phyloP scores from a whole-genome alignment of 2,329 filamentous ascomycete species.

The Sclerotinia trifoliorum region DNA sequence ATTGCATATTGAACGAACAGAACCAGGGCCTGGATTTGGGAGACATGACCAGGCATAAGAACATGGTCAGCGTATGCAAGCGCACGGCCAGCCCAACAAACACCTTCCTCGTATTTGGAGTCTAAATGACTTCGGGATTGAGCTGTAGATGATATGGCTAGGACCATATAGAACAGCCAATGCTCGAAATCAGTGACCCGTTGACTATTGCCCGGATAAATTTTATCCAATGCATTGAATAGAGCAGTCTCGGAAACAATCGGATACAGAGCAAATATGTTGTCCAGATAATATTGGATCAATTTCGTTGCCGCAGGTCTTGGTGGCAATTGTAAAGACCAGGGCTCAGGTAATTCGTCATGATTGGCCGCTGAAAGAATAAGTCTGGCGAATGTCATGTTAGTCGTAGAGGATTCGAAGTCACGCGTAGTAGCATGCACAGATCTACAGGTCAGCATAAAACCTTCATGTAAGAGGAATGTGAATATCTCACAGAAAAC shows the following conservation, averaged over 20 bases:
- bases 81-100: slow-evolving; percentile 61
- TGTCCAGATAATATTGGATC: slow-evolving; percentile 81
- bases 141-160: slow-evolving; percentile 76
- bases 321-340: slow-evolving; percentile 64
- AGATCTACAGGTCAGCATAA: slow-evolving; percentile 53
- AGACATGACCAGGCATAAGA: slow-evolving; percentile 77
- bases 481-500: slow-evolving; percentile 65
- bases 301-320: slow-evolving; percentile 66
- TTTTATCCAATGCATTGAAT: slow-evolving; percentile 73
- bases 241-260: slow-evolving; percentile 79
- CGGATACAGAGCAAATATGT: slow-evolving; percentile 76
- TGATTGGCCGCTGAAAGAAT: slow-evolving; percentile 80
- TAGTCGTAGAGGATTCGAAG: slow-evolving; percentile 82
- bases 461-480: neutral
- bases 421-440: slow-evolving; percentile 94
- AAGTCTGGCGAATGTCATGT: slow-evolving; percentile 89
- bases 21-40: slow-evolving; percentile 83
- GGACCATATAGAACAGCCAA: slow-evolving; percentile 85
- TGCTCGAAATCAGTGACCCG: slow-evolving; percentile 66
- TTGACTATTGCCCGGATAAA: slow-evolving; percentile 70
- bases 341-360: slow-evolving; percentile 64
- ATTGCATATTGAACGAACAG: slow-evolving; percentile 87
- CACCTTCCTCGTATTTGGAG: slow-evolving; percentile 56
- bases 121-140: slow-evolving; percentile 70
- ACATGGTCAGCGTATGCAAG: slow-evolving; percentile 78